Evolutionary conservation across 1,284 basidiomycete genomes (phyloP), one percentile per base, ranked within the genome.

Genomic region (Rhodotorula sp.): DNA sequence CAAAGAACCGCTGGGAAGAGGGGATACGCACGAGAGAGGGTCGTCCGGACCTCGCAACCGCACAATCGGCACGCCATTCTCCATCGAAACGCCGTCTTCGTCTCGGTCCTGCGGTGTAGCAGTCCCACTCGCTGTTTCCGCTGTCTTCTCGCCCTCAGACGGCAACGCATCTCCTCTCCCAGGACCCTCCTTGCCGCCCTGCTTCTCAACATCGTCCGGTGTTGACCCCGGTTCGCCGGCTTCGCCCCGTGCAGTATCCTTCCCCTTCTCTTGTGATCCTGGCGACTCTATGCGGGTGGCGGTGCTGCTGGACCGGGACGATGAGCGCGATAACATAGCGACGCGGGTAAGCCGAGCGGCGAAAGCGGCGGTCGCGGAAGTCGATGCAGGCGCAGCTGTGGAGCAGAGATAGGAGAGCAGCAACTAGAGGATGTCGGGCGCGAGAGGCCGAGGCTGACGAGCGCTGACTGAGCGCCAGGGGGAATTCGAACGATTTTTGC

Each of bases 41-140:
- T 75, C 73, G 28, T 75, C 63, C 0, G 40, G 28, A 0, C 67
- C 73, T 0, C 16, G 58, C 57, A 75, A 16, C 24, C 69, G 28
- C 20, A 75, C 67, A 16, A 73, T 47, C 7, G 71, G 69, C 5
- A 71, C 40, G 7, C 73, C 73, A n/a, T 71, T 37, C 57, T 70
- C 69, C 1, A 71, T 9, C 15, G 52, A n/a, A 1, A 75, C 71
- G 6, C 71, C 71, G 37, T 75, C 73, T 28, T 48, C 34, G n/a
- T 75, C 73, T 34, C 71, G 54, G n/a, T 64, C 62, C 2, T 9
- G 22, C 22, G 40, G 46, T 1, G 20, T 28, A 4, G 26, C 40
- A 44, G 40, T 44, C 40, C 40, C 40, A 20, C 53, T 37, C 22
- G 47, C 40, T 26, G 26, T 4, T 6, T 26, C 26, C n/a, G 4